phyloP scores from a whole-genome alignment of 1,284 basidiomycete species.

The Amylostereum chailletii region DNA sequence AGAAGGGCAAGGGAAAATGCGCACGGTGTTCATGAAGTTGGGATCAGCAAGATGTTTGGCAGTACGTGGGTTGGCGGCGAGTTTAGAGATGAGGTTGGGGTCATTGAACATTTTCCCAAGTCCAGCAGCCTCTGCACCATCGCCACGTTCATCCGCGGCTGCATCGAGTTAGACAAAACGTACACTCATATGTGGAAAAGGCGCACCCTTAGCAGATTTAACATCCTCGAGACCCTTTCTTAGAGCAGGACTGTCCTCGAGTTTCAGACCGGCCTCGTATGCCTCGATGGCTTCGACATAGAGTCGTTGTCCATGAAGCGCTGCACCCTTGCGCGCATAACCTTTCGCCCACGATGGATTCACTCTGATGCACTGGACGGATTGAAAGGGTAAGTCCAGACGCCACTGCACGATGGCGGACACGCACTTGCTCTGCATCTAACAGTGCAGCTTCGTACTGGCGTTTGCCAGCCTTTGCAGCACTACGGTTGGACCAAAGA shows the following conservation, averaged over 20 bases:
- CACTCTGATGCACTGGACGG: conserved; percentile 61
- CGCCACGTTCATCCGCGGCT: conserved; percentile 35
- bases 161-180: conserved; percentile 7
- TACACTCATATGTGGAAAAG: not conserved
- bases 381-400: conserved; percentile 1
- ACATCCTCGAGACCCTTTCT: conserved; percentile 87
- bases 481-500: conserved; percentile 90
- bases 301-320: conserved; percentile 77
- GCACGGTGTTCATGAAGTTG: conserved; percentile 63
- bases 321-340: conserved; percentile 88
- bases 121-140: conserved; percentile 38
- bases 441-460: conserved; percentile 72
- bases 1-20: not conserved
- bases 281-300: conserved; percentile 81
- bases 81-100: conserved; percentile 76
- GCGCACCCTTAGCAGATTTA: conserved; percentile 62
- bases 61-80: conserved; percentile 83
- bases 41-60: conserved; percentile 79
- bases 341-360: conserved; percentile 88
- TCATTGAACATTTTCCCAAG: conserved; percentile 81
- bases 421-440: conserved; percentile 83
- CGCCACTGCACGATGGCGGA: not conserved
- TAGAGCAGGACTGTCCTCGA: conserved; percentile 76
- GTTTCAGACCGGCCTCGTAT: conserved; percentile 75
- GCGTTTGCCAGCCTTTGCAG: conserved; percentile 80